Evolutionary conservation across 305 asterid species (phyloP).

Genomic region (Coffea humblotiana): DNA sequence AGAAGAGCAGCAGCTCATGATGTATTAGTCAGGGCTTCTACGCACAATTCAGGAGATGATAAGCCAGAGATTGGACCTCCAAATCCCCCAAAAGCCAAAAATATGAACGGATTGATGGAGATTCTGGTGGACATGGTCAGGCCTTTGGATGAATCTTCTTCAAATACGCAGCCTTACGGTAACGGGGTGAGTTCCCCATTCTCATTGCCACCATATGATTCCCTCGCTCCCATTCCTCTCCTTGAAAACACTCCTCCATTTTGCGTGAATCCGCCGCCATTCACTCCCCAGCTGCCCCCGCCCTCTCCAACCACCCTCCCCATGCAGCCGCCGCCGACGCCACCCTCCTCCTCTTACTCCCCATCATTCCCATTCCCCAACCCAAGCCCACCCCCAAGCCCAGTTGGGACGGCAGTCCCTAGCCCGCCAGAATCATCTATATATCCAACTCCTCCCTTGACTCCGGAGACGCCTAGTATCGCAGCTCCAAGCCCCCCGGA

Average conservation of each 20-base stretch:
- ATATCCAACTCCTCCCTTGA: neutral
- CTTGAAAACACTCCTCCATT: constrained; percentile 62
- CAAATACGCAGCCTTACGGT: constrained; percentile 48
- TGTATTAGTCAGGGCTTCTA: constrained; percentile 11
- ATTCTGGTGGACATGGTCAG: constrained; percentile 35
- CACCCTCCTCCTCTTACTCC: neutral
- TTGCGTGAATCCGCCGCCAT: constrained; percentile 54
- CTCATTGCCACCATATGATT: constrained; percentile 72
- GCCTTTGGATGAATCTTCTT: constrained; percentile 47
- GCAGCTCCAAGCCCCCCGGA: constrained; percentile 20
- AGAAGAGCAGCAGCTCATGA: constrained; percentile 24
- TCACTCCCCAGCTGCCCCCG: constrained; percentile 39
- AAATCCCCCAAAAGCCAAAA: neutral
- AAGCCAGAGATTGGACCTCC: constrained; percentile 23
- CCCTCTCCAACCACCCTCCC: constrained; percentile 29
- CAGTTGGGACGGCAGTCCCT: constrained; percentile 18
- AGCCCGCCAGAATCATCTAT: constrained; percentile 18
- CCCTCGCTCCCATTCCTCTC: constrained; percentile 64
- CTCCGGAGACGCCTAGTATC: constrained; percentile 32
- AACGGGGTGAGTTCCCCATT: constrained; percentile 65
- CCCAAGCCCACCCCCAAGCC: constrained; percentile 21
- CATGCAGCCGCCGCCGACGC: constrained; percentile 26
- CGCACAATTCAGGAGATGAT: constrained; percentile 20
- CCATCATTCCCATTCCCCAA: constrained; percentile 28
- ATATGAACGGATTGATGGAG: constrained; percentile 16